Evolutionary conservation across 805 yeast genomes (phyloP).

Genomic region (Myxozyma sirexii): DNA sequence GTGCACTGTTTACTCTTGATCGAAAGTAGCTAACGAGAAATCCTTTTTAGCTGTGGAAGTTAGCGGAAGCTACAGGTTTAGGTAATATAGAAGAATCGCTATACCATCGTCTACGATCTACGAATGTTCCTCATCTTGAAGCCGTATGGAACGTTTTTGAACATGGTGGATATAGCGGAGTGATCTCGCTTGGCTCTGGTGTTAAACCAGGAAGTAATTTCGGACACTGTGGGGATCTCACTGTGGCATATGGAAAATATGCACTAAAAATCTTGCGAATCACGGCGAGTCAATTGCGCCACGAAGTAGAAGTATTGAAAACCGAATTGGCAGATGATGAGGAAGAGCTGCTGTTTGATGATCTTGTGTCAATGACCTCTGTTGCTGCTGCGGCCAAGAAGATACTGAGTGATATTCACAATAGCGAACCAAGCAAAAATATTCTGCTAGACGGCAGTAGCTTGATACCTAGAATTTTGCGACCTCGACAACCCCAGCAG

Average conservation of each 20-base stretch:
- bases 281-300: constrained; percentile 1
- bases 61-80: not conserved
- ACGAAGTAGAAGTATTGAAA: constrained; percentile 9
- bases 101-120: constrained; percentile 15
- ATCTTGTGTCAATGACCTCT: not conserved
- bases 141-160: constrained; percentile 19
- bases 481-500: not conserved
- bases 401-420: not conserved
- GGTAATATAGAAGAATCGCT: not conserved
- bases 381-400: constrained; percentile 2
- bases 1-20: too few species aligned
- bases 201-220: constrained; percentile 5
- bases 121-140: constrained; percentile 23
- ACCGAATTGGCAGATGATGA: constrained; percentile 13
- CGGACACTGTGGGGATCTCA: constrained; percentile 10
- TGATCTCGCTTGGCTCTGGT: constrained; percentile 15
- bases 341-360: not conserved
- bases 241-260: constrained; percentile 10
- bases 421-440: not conserved
- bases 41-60: not conserved
- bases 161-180: not conserved
- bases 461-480: constrained; percentile 3
- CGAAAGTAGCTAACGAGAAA: too few species aligned
- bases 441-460: not conserved
- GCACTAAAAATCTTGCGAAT: constrained; percentile 11